These are phyloP conservation scores for Dendrocalamus sinicus DNA, from an alignment of 176 grass and related monocot species.

Conservation along the genomic window DNA sequence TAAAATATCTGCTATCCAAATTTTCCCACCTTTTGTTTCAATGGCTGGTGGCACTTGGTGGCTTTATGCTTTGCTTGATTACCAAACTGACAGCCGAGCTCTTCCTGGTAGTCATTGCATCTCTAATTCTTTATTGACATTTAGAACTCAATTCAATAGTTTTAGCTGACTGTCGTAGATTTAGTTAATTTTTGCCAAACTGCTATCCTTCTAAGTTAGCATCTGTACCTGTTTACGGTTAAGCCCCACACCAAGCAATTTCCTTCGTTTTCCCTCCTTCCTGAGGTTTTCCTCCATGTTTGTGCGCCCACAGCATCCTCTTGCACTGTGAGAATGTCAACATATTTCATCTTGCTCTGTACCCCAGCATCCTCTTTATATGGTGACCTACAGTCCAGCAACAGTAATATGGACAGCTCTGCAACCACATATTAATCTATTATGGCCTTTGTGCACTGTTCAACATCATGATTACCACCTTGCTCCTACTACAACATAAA, in stretches of 20 bases:
- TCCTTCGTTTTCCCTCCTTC: background rate
- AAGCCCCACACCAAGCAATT: background rate
- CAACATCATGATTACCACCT: background rate
- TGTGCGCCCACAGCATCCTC: background rate
- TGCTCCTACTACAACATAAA: background rate
- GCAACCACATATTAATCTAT: background rate
- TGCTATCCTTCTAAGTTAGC: background rate
- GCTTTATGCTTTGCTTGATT: constrained; percentile 10
- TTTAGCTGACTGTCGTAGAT: background rate
- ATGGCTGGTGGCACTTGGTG: background rate
- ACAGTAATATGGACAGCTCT: background rate
- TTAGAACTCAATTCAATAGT: background rate
- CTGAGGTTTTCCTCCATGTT: background rate
- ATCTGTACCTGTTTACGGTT: background rate
- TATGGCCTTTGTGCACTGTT: background rate
- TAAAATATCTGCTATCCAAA: background rate
- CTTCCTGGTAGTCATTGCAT: constrained; percentile 3
- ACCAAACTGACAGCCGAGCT: background rate
- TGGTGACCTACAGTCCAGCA: background rate
- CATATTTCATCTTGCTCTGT: constrained; percentile 6
- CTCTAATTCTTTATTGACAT: background rate
- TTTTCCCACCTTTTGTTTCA: background rate
- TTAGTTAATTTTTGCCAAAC: constrained; percentile 1
- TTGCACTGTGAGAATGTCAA: background rate
- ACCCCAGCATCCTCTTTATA: constrained; percentile 6